These are phyloP conservation scores for Avena insularis DNA, from an alignment of 176 grass and related monocot species.

Conservation along the genomic window DNA sequence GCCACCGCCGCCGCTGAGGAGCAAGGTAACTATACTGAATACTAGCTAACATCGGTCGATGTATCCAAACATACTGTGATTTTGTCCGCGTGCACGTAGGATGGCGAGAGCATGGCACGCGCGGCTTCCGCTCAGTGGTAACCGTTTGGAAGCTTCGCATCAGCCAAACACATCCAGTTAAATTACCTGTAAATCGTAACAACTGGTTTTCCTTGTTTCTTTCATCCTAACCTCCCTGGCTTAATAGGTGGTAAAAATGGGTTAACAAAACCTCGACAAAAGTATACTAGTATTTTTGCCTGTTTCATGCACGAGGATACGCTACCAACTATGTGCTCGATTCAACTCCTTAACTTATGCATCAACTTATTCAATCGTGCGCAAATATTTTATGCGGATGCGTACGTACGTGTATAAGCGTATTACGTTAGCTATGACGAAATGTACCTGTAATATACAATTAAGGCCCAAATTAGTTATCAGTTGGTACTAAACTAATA, in stretches of 20 bases:
- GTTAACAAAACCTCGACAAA: conserved; percentile 22
- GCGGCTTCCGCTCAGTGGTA: conserved; percentile 30
- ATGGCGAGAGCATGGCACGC: conserved; percentile 50
- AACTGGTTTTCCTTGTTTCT: background rate
- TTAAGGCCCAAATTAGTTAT: background rate
- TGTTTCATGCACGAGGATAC: conserved; percentile 43
- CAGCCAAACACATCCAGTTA: conserved; percentile 31
- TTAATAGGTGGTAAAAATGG: background rate
- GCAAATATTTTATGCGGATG: conserved; percentile 49
- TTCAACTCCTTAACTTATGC: conserved; percentile 24
- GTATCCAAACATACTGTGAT: background rate
- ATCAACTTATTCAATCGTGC: conserved; percentile 11
- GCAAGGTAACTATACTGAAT: conserved; percentile 44
- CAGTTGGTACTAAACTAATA: too few species aligned
- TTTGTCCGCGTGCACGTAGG: conserved; percentile 19
- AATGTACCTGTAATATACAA: background rate
- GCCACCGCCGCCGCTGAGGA: conserved; percentile 38
- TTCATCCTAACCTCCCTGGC: background rate
- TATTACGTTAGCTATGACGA: conserved; percentile 45
- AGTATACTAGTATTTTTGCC: background rate
- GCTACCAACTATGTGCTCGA: conserved; percentile 17
- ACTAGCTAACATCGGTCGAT: conserved; percentile 8
- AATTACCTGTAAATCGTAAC: background rate
- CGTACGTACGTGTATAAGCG: conserved; percentile 3
- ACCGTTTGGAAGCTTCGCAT: conserved; percentile 53